phyloP scores from a whole-genome alignment of 2,329 filamentous ascomycete species.

The Cryphonectria nitschkei region DNA sequence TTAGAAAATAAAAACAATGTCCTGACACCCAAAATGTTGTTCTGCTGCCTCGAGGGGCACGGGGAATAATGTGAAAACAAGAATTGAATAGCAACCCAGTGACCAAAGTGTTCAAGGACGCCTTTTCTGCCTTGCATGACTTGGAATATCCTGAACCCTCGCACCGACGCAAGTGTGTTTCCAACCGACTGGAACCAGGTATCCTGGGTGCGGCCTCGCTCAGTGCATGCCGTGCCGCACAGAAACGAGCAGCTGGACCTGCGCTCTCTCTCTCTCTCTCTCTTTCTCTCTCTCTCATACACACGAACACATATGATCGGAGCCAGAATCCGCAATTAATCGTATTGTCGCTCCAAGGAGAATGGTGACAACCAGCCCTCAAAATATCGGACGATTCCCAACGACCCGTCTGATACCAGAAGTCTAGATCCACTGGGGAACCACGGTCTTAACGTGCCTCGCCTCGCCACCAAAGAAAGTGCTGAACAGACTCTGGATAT shows the following conservation, averaged over 20 bases:
- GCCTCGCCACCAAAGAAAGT: constrained; percentile 58
- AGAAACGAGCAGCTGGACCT: background rate
- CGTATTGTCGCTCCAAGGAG: background rate
- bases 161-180: constrained; percentile 10
- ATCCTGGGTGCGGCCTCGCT: constrained; percentile 20
- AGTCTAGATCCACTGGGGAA: constrained; percentile 54
- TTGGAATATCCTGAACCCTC: constrained; percentile 6
- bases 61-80: constrained; percentile 22
- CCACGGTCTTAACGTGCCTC: constrained; percentile 36
- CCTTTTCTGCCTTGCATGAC: constrained; percentile 19
- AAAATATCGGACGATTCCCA: no score
- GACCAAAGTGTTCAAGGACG: constrained; percentile 12
- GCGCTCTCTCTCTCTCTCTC: background rate
- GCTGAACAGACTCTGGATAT: constrained; percentile 72
- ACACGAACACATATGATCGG: no score
- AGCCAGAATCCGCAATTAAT: background rate
- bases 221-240: background rate
- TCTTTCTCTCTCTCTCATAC: no score
- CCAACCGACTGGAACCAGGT: constrained; percentile 6
- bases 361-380: background rate
- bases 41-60: constrained; percentile 26
- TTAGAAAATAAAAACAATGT: constrained; percentile 24
- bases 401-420: no score
- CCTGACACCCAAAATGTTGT: constrained; percentile 17
- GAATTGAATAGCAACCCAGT: constrained; percentile 7